These are phyloP conservation scores for Amorphotheca resinae DNA, from an alignment of 495 filamentous ascomycete genomes.

Conservation along the genomic window DNA sequence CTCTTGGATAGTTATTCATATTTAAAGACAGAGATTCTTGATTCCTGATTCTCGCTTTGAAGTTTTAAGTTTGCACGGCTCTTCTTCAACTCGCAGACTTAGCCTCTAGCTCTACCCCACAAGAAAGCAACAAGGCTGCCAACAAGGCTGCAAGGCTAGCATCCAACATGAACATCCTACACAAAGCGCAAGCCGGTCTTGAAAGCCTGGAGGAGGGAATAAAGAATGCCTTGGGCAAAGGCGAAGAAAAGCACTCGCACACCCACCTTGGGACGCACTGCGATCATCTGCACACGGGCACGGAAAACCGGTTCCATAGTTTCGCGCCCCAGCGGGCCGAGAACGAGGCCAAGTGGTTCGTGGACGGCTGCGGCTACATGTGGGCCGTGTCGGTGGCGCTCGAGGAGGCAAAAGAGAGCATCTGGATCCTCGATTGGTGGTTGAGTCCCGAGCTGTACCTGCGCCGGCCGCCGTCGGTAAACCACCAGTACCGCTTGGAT, in stretches of 20 bases:
- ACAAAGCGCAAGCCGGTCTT: constrained; percentile 4
- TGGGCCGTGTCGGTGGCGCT: constrained; percentile 77
- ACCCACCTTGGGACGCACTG: constrained; percentile 25
- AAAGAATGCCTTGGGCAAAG: constrained; percentile 5
- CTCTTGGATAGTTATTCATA: no score
- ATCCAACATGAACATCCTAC: constrained; percentile 13
- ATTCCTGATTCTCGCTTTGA: no score
- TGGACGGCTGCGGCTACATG: constrained; percentile 88
- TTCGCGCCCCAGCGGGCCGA: constrained; percentile 65
- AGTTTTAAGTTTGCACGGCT: no score
- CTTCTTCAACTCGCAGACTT: no score
- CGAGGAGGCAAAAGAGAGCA: constrained; percentile 69
- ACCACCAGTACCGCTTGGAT: constrained; percentile 80
- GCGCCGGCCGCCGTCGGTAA: constrained; percentile 67
- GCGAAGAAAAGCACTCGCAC: constrained; percentile 27
- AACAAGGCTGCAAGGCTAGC: no score
- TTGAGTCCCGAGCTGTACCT: constrained; percentile 61
- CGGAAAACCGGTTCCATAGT: constrained; percentile 61
- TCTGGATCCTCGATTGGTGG: constrained; percentile 83
- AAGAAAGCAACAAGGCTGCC: no score
- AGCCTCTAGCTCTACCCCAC: no score
- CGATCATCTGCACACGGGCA: constrained; percentile 22
- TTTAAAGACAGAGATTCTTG: no score
- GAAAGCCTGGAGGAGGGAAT: not conserved
- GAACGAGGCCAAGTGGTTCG: constrained; percentile 90